These are phyloP conservation scores for Trichoderma cornu-damae DNA, from an alignment of 2,329 filamentous ascomycete genomes.

Conservation along the genomic window DNA sequence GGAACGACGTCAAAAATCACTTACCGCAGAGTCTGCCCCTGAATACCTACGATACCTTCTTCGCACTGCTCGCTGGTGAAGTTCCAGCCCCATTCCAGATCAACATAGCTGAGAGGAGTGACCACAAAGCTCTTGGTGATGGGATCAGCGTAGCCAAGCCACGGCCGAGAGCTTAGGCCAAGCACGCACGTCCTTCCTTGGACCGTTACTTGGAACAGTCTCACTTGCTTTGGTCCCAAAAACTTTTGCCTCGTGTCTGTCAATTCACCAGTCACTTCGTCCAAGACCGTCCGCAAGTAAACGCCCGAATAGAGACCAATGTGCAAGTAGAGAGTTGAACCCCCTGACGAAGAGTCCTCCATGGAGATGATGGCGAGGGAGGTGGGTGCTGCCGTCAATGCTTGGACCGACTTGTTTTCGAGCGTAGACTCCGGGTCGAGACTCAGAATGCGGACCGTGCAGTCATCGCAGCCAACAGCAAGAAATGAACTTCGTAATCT, in stretches of 20 bases:
- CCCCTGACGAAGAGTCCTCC: slow-evolving; percentile 86
- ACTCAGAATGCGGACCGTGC: slow-evolving; percentile 87
- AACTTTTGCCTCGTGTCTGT: slow-evolving; percentile 94
- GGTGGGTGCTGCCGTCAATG: slow-evolving; percentile 82
- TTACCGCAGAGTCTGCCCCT: slow-evolving; percentile 82
- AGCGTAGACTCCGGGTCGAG: slow-evolving; percentile 85
- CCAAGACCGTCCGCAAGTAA: slow-evolving; percentile 88
- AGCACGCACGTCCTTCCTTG: slow-evolving; percentile 80
- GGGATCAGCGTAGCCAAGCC: slow-evolving; percentile 88
- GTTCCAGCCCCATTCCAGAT: slow-evolving; percentile 90
- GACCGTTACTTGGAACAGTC: slow-evolving; percentile 85
- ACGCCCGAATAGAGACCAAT: slow-evolving; percentile 95
- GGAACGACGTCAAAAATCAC: slow-evolving; percentile 25
- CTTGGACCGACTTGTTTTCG: slow-evolving; percentile 91
- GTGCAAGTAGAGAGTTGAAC: slow-evolving; percentile 85
- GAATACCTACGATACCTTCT: slow-evolving; percentile 90
- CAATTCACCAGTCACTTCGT: slow-evolving; percentile 91
- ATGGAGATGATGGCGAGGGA: slow-evolving; percentile 89
- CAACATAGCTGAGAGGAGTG: slow-evolving; percentile 82
- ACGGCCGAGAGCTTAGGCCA: slow-evolving; percentile 87
- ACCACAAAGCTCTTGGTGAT: slow-evolving; percentile 85
- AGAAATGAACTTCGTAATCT: slow-evolving; percentile 84
- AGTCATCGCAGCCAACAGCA: slow-evolving; percentile 94
- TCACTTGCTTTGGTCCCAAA: slow-evolving; percentile 82
- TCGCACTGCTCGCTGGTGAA: slow-evolving; percentile 93